These are phyloP conservation scores for Teratosphaeria gauchensis DNA, from an alignment of 2,329 filamentous ascomycete genomes.

Conservation along the genomic window DNA sequence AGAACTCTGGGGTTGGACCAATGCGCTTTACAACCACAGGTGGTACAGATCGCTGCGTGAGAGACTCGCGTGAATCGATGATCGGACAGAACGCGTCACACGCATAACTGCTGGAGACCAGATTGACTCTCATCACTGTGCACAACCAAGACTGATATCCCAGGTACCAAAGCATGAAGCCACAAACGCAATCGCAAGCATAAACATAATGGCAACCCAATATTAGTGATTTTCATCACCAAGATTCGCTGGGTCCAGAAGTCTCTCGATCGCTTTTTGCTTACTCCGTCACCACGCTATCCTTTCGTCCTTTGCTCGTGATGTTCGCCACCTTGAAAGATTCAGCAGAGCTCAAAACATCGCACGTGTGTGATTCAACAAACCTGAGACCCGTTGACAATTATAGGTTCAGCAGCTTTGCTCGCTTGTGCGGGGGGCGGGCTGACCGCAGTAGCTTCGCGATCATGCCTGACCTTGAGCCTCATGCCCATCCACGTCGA, in stretches of 20 bases:
- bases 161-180: background rate
- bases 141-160: background rate
- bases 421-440: conserved; percentile 8
- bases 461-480: conserved; percentile 19
- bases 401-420: conserved; percentile 7
- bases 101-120: background rate
- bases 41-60: background rate
- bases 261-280: background rate
- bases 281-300: background rate
- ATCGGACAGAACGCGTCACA: background rate
- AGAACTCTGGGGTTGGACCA: background rate
- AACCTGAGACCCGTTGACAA: conserved; percentile 12
- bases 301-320: background rate
- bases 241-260: background rate
- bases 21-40: background rate
- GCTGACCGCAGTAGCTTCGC: conserved; percentile 14
- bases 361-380: background rate
- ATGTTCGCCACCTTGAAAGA: background rate
- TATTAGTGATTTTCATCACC: background rate
- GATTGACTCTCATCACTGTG: background rate
- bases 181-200: background rate
- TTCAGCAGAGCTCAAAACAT: background rate
- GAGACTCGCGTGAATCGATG: background rate
- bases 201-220: background rate
- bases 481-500: conserved; percentile 14